A percentile compares a stretch with the other conserved stretches of the same genome.
phyloP scores from a whole-genome alignment of 441 rosid species.

The Erysimum pusillum region DNA sequence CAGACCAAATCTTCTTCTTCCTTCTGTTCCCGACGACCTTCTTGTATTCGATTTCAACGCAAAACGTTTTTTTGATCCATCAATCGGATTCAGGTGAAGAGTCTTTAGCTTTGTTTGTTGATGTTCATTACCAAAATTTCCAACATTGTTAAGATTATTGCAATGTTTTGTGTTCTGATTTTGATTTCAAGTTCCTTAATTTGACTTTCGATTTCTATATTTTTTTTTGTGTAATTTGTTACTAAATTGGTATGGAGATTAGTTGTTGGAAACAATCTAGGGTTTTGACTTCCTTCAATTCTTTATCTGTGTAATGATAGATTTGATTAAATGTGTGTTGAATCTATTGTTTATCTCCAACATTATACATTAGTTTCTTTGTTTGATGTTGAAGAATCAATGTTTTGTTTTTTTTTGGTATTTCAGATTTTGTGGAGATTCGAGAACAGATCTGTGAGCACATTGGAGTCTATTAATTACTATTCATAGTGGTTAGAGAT shows the following conservation, averaged over 20 bases:
- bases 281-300: slow-evolving; percentile 38
- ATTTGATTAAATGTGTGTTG: background rate
- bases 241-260: background rate
- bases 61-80: slow-evolving; percentile 16
- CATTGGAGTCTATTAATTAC: slow-evolving; percentile 1
- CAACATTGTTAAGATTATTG: slow-evolving; percentile 27
- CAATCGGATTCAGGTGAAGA: slow-evolving; percentile 25
- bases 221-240: background rate
- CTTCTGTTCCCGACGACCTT: background rate
- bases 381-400: slow-evolving; percentile 2
- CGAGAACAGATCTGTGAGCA: slow-evolving; percentile 31
- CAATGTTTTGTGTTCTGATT: slow-evolving; percentile 16
- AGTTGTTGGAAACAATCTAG: slow-evolving; percentile 24
- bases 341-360: slow-evolving; percentile 6
- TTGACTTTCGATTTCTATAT: background rate
- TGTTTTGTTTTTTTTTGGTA: background rate
- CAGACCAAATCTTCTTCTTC: slow-evolving; percentile 21
- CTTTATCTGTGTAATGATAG: background rate
- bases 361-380: background rate
- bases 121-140: background rate
- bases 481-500: slow-evolving; percentile 33
- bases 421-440: slow-evolving; percentile 27
- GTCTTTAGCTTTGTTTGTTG: slow-evolving; percentile 13
- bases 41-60: slow-evolving; percentile 21
- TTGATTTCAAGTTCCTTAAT: background rate